Evolutionary conservation across 1,284 basidiomycete species (phyloP).

Genomic region (Sphaerobolus stellatus): DNA sequence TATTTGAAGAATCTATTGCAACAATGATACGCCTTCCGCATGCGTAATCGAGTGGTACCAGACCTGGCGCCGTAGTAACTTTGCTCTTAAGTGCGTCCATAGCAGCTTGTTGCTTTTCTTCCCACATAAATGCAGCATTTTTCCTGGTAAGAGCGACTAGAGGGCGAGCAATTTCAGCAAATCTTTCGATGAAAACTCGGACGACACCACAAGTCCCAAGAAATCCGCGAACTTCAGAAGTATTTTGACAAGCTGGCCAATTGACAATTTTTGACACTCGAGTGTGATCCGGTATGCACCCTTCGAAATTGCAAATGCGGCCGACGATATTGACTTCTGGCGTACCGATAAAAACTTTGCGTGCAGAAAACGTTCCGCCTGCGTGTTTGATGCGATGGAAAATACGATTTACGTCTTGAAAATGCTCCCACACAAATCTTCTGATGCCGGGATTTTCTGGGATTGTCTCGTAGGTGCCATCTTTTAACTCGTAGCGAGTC

Average conservation of each 20-base stretch:
- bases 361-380: constrained; percentile 23
- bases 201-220: constrained; percentile 27
- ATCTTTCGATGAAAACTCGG: constrained; percentile 31
- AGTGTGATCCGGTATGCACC: constrained; percentile 25
- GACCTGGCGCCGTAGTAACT: constrained; percentile 18
- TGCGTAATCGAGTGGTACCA: constrained; percentile 34
- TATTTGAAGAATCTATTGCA: constrained; percentile 34
- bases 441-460: constrained; percentile 23
- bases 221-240: constrained; percentile 29
- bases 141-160: constrained; percentile 29
- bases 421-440: constrained; percentile 38
- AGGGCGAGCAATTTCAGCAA: constrained; percentile 21
- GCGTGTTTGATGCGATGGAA: constrained; percentile 23
- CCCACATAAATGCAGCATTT: constrained; percentile 27
- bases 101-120: constrained; percentile 15
- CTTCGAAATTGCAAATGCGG: constrained; percentile 22
- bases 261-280: constrained; percentile 21
- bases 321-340: constrained; percentile 22
- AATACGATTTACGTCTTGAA: constrained; percentile 28
- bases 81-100: constrained; percentile 30
- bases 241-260: constrained; percentile 22
- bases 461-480: constrained; percentile 21
- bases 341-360: constrained; percentile 18
- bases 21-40: constrained; percentile 28
- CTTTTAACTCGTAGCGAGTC: constrained; percentile 14